Conservation (phyloP, 495 filamentous ascomycete genomes). For the Neurospora sp. region DNA sequence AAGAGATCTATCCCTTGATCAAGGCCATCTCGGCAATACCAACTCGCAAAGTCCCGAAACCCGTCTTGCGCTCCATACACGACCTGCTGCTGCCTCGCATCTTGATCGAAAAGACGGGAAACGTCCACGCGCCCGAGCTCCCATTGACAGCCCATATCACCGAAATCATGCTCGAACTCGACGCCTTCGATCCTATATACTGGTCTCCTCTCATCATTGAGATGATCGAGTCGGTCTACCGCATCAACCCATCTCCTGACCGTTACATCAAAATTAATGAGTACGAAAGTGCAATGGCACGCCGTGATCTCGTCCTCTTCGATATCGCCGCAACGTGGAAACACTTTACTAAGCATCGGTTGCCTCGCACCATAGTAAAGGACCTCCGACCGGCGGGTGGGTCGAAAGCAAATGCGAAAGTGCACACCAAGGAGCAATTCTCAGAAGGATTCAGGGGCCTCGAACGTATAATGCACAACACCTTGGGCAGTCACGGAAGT, state of each 20-base stretch:
- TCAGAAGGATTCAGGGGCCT: neutral
- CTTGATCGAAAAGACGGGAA: constrained; percentile 20
- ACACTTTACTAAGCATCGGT: constrained; percentile 21
- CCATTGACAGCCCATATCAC: constrained; percentile 33
- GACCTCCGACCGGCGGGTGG: constrained; percentile 6
- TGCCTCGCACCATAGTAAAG: constrained; percentile 1
- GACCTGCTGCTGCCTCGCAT: neutral
- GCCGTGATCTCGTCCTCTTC: constrained; percentile 22
- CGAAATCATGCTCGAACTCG: constrained; percentile 24
- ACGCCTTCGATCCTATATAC: constrained; percentile 14
- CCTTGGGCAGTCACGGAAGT: neutral
- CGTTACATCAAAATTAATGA: constrained; percentile 11
- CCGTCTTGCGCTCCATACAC: neutral
- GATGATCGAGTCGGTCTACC: constrained; percentile 23
- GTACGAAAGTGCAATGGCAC: constrained; percentile 18
- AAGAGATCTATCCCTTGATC: constrained; percentile 25
- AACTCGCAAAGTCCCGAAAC: neutral
- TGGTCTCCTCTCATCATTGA: constrained; percentile 27
- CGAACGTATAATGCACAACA: neutral
- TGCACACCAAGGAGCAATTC: neutral
- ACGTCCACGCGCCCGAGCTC: constrained; percentile 22
- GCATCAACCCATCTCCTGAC: constrained; percentile 14
- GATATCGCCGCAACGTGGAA: constrained; percentile 35
- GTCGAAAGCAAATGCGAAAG: constrained; percentile 1
- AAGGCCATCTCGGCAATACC: neutral